Percentiles rank a stretch among this genome's conserved stretches.
Evolutionary conservation across 2,329 filamentous ascomycete species (phyloP).

Genomic region (Fusarium sp.): DNA sequence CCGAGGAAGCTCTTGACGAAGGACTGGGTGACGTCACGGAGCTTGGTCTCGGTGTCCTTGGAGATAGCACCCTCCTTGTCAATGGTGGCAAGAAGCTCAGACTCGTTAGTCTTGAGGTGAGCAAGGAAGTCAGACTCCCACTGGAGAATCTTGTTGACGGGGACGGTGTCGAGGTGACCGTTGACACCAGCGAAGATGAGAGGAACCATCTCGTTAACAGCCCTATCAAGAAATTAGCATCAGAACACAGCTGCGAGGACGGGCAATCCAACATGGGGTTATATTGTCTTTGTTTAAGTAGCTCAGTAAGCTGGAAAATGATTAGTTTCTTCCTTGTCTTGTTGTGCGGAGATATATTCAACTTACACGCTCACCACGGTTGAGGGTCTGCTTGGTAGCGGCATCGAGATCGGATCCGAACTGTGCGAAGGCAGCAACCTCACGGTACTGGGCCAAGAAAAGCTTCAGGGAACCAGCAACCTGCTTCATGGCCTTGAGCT

Average conservation of each 20-base stretch:
- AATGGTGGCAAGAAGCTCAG: constrained; percentile 84
- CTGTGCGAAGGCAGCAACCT: constrained; percentile 99
- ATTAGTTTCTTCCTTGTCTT: constrained; percentile 39
- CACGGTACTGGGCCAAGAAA: constrained; percentile 99
- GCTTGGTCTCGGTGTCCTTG: constrained; percentile 89
- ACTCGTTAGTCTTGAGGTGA: constrained; percentile 92
- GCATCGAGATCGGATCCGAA: constrained; percentile 99
- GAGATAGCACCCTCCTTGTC: constrained; percentile 95
- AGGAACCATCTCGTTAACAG: constrained; percentile 99
- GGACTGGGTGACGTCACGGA: constrained; percentile 78
- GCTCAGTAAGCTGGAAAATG: constrained; percentile 79
- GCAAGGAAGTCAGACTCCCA: constrained; percentile 97
- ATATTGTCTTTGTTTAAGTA: constrained; percentile 99
- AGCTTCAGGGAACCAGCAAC: constrained; percentile 99
- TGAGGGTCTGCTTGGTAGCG: constrained; percentile 97
- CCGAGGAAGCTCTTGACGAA: constrained; percentile 95
- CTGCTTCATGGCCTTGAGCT: constrained; percentile 99
- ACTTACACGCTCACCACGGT: constrained; percentile 96
- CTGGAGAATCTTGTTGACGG: constrained; percentile 88
- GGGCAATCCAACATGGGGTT: constrained; percentile 74
- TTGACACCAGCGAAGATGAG: constrained; percentile 99
- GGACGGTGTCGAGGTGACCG: constrained; percentile 88
- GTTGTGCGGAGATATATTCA: background rate
- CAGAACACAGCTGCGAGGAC: background rate
- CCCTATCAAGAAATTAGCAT: constrained; percentile 46